These are phyloP conservation scores for Asterionellopsis glacialis DNA, from an alignment of 108 stramenopile species.

Conservation along the genomic window DNA sequence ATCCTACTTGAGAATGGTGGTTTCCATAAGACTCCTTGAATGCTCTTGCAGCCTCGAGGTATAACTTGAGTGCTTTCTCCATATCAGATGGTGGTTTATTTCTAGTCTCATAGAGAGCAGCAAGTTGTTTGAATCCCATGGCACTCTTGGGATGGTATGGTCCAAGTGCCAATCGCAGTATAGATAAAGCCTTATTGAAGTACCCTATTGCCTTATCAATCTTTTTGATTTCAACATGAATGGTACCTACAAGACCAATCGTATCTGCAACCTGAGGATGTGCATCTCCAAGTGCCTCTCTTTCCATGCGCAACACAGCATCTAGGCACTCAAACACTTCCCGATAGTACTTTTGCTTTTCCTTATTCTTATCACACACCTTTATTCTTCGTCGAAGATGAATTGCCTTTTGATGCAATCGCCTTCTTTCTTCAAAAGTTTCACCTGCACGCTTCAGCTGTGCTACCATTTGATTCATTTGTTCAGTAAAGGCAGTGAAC, in stretches of 20 bases:
- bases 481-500: background rate
- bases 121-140: conserved; percentile 20
- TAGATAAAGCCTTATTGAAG: conserved; percentile 21
- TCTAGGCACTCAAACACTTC: conserved; percentile 18
- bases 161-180: conserved; percentile 22
- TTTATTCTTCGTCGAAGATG: conserved; percentile 15
- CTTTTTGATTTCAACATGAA: conserved; percentile 15
- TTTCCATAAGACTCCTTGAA: conserved; percentile 3
- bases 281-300: conserved; percentile 18
- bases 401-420: conserved; percentile 19
- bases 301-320: conserved; percentile 22
- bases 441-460: conserved; percentile 16
- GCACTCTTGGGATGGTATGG: conserved; percentile 29
- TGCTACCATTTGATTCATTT: conserved; percentile 21
- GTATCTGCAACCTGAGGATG: conserved; percentile 43
- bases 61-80: conserved; percentile 14
- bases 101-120: conserved; percentile 11
- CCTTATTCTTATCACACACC: conserved; percentile 2
- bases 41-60: conserved; percentile 13
- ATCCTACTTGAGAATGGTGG: conserved; percentile 7
- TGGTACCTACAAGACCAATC: conserved; percentile 10
- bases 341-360: conserved; percentile 14
- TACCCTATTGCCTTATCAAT: conserved; percentile 11
- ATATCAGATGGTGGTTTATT: background rate
- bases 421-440: conserved; percentile 15